Percentiles rank a stretch among this genome's conserved stretches.
Evolutionary conservation across 805 yeast genomes (phyloP).

Genomic region (Starmerella stellata): DNA sequence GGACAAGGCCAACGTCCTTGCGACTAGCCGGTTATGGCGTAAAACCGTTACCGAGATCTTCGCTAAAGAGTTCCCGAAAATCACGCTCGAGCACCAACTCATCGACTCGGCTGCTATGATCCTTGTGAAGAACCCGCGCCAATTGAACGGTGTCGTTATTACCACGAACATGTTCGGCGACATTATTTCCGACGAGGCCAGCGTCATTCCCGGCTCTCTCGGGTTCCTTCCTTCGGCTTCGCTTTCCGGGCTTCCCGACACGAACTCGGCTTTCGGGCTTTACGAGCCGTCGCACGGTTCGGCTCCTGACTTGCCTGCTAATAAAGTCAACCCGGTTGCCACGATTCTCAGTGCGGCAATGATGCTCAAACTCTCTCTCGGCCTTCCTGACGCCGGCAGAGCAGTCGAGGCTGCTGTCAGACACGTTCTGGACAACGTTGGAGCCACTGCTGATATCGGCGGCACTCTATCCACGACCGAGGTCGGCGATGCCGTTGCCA

Average conservation of each 20-base stretch:
- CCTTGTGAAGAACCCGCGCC: slow-evolving; percentile 75
- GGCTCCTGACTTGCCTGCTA: slow-evolving; percentile 79
- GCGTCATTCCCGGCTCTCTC: slow-evolving; percentile 92
- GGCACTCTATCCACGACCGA: slow-evolving; percentile 71
- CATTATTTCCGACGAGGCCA: slow-evolving; percentile 93
- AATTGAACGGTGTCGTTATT: slow-evolving; percentile 77
- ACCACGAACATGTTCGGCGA: slow-evolving; percentile 98
- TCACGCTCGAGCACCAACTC: slow-evolving; percentile 77
- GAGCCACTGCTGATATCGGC: slow-evolving; percentile 82
- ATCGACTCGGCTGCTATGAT: slow-evolving; percentile 99
- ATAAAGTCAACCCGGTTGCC: slow-evolving; percentile 89
- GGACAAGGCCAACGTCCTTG: slow-evolving; percentile 94
- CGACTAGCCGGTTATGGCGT: slow-evolving; percentile 93
- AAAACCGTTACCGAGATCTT: slow-evolving; percentile 76
- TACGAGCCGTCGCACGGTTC: slow-evolving; percentile 98
- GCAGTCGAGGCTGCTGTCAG: slow-evolving; percentile 80
- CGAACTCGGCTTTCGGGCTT: slow-evolving; percentile 82
- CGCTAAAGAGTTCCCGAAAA: slow-evolving; percentile 73
- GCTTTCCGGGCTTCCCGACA: slow-evolving; percentile 88
- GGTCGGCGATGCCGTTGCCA: slow-evolving; percentile 87
- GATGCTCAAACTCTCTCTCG: slow-evolving; percentile 87
- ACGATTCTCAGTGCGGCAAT: slow-evolving; percentile 89
- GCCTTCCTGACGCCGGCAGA: slow-evolving; percentile 65
- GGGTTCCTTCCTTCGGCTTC: slow-evolving; percentile 95
- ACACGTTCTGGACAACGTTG: slow-evolving; percentile 58